Percentiles rank a stretch among this genome's conserved stretches.
phyloP scores from a whole-genome alignment of 2,329 filamentous ascomycete species.

The Ceratocystis ficicola region DNA sequence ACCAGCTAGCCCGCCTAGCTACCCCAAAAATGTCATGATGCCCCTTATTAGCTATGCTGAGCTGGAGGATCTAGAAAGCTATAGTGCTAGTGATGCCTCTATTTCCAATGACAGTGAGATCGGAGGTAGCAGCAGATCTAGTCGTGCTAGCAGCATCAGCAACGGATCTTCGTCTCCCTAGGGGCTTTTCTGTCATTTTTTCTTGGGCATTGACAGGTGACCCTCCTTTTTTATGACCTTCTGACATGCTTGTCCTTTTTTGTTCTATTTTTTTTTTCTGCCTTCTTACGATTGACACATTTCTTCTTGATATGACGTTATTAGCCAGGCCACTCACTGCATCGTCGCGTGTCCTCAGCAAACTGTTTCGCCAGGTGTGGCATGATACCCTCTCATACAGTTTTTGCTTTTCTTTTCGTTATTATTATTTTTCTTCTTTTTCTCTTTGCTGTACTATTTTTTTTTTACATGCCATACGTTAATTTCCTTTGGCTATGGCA shows the following conservation, averaged over 20 bases:
- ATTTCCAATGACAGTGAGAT: not conserved
- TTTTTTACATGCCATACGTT: not conserved
- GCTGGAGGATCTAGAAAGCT: constrained; percentile 16
- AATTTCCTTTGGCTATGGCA: not conserved
- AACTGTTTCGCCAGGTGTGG: not conserved
- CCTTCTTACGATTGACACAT: not conserved
- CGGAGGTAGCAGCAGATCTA: constrained; percentile 2
- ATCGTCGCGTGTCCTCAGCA: constrained; percentile 9
- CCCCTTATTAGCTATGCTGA: constrained; percentile 20
- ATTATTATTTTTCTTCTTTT: not conserved
- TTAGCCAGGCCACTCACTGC: constrained; percentile 9
- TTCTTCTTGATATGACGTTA: constrained; percentile 10
- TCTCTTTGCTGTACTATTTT: not conserved
- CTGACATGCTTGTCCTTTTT: not conserved
- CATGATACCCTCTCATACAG: constrained; percentile 12
- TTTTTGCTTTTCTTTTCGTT: not conserved
- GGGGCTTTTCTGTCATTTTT: not conserved
- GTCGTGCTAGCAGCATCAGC: constrained; percentile 19
- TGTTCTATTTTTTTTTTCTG: not conserved
- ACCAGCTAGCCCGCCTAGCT: constrained; percentile 68
- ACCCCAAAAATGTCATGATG: constrained; percentile 31
- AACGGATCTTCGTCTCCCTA: not conserved
- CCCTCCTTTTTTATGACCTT: not conserved
- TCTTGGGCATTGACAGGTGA: not conserved
- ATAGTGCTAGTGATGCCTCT: constrained; percentile 8